Evolutionary conservation across 2,329 filamentous ascomycete species (phyloP).

Genomic region (Elsinoe necatrix): DNA sequence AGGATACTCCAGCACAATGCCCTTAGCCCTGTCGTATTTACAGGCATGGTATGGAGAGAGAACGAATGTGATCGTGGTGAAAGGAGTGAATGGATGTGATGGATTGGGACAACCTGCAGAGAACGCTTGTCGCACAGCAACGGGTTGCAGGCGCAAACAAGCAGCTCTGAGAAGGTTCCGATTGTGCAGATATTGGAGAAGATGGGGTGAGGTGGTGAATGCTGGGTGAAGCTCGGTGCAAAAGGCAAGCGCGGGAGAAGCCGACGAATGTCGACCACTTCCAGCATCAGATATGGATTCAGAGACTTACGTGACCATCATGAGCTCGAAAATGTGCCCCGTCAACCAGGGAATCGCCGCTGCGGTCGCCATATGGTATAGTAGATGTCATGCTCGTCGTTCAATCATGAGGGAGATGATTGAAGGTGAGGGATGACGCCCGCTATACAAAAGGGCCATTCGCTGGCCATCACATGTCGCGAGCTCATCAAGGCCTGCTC

Average conservation of each 20-base stretch:
- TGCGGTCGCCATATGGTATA: not conserved
- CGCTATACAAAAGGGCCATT: not conserved
- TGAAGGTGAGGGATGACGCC: not conserved
- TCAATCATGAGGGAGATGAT: not conserved
- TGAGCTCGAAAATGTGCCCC: slow-evolving; percentile 12
- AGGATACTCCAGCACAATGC: slow-evolving; percentile 18
- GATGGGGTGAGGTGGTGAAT: not conserved
- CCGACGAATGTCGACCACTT: slow-evolving; percentile 1
- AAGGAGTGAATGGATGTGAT: not conserved
- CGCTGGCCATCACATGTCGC: not conserved
- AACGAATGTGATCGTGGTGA: not conserved
- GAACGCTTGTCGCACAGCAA: not conserved
- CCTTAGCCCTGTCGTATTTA: slow-evolving; percentile 17
- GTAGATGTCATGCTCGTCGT: not conserved
- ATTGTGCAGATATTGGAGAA: not conserved
- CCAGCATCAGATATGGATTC: not conserved
- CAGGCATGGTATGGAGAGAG: slow-evolving; percentile 12
- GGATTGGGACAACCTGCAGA: not conserved
- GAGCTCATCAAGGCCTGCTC: not conserved
- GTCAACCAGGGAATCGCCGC: slow-evolving; percentile 12
- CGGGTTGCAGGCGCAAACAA: slow-evolving; percentile 5
- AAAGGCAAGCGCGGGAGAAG: slow-evolving; percentile 2
- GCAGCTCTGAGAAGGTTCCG: not conserved
- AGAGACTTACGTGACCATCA: slow-evolving; percentile 12
- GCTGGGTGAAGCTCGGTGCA: not conserved